Percentiles rank a stretch among this genome's conserved stretches.
Evolutionary conservation across 2,329 filamentous ascomycete species (phyloP).

Genomic region (Neonectria sp.): DNA sequence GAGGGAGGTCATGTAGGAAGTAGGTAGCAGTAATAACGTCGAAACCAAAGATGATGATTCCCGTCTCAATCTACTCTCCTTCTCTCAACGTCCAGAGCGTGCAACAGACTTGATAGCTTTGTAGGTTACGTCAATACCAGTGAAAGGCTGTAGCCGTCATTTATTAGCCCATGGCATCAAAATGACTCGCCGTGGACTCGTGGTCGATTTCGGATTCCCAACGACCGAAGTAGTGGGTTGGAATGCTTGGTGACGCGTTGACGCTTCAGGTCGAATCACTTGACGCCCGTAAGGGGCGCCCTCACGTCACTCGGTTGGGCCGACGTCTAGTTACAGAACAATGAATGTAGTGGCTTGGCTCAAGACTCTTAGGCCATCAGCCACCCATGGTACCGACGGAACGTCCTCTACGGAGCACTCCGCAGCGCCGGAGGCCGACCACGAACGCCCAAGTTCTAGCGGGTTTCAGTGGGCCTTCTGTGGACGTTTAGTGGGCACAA

Average conservation of each 20-base stretch:
- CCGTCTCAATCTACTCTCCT: not conserved
- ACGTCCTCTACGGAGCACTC: not conserved
- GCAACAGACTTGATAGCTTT: not conserved
- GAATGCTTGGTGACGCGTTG: slow-evolving; percentile 3
- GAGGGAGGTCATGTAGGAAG: not conserved
- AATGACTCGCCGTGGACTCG: not conserved
- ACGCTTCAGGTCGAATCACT: not conserved
- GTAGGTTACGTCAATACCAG: not conserved
- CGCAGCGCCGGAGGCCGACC: slow-evolving; percentile 2
- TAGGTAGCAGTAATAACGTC: slow-evolving; percentile 1
- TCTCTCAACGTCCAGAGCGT: not conserved
- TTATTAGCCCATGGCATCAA: not conserved
- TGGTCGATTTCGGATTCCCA: not conserved
- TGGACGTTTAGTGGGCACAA: not conserved
- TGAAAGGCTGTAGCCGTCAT: not conserved
- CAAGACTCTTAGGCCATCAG: not conserved
- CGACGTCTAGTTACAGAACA: not conserved
- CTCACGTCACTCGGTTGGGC: not conserved
- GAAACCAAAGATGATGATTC: not conserved
- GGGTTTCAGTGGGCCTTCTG: slow-evolving; percentile 15
- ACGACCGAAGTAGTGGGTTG: not conserved
- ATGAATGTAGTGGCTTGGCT: not conserved
- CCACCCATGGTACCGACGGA: not conserved
- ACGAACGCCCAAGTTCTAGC: slow-evolving; percentile 4
- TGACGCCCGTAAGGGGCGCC: not conserved